Percentiles rank a stretch among this genome's conserved stretches.
Evolutionary conservation across 495 filamentous ascomycete genomes (phyloP).

Genomic region (Amorphotheca resinae): DNA sequence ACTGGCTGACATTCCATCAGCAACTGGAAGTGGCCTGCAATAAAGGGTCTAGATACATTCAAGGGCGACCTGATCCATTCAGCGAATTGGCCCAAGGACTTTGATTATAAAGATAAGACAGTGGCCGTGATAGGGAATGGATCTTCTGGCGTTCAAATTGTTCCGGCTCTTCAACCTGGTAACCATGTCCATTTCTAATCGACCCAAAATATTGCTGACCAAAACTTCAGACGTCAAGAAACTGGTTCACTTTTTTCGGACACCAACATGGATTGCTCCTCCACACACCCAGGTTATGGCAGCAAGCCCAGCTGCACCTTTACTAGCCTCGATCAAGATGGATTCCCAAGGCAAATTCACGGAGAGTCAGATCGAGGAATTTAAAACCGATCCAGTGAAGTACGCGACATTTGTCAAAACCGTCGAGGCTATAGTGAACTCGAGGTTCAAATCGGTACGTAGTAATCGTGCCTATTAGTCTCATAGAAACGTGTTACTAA

Average conservation of each 20-base stretch:
- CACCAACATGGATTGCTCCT: slow-evolving; percentile 52
- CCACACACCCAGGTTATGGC: slow-evolving; percentile 31
- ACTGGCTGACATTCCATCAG: neutral
- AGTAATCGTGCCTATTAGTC: neutral
- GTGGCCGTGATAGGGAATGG: slow-evolving; percentile 28
- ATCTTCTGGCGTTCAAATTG: slow-evolving; percentile 45
- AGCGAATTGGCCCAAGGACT: slow-evolving; percentile 28
- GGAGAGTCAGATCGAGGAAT: slow-evolving; percentile 32
- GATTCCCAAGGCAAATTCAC: slow-evolving; percentile 25
- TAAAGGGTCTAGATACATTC: slow-evolving; percentile 7
- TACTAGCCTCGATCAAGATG: slow-evolving; percentile 22
- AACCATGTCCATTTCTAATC: slow-evolving; percentile 21
- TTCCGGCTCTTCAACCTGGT: slow-evolving; percentile 46
- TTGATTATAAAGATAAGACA: slow-evolving; percentile 30
- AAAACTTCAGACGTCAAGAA: slow-evolving; percentile 36
- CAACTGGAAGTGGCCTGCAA: slow-evolving; percentile 38
- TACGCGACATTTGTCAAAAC: slow-evolving; percentile 30
- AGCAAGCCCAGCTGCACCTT: slow-evolving; percentile 18
- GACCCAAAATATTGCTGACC: slow-evolving; percentile 24
- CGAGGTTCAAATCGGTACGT: slow-evolving; percentile 26
- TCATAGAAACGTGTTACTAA: too few species aligned
- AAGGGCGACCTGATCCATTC: slow-evolving; percentile 12
- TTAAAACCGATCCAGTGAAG: slow-evolving; percentile 28
- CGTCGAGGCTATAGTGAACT: slow-evolving; percentile 35
- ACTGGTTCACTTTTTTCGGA: slow-evolving; percentile 50